Conservation (phyloP, 176 grass and related monocot genomes). For the Typha latifolia region DNA sequence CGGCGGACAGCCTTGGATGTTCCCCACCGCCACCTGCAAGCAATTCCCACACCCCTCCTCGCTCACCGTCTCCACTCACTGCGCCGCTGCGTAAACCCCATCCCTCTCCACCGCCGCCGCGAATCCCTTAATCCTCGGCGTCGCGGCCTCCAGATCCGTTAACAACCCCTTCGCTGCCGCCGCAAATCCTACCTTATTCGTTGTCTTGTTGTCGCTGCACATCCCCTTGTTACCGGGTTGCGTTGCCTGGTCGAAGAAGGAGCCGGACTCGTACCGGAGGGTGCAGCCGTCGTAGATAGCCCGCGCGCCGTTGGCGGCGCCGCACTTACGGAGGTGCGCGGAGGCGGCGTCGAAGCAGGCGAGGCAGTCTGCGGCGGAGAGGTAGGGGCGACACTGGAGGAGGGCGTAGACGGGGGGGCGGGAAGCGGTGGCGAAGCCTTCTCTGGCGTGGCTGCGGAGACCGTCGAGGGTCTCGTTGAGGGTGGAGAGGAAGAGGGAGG, state of each 20-base stretch:
- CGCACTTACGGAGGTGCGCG: constrained; percentile 33
- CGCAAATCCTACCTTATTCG: constrained; percentile 11
- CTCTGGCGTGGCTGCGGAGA: constrained; percentile 20
- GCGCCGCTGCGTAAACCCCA: constrained; percentile 51
- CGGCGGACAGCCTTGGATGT: constrained; percentile 53
- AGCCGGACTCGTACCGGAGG: constrained; percentile 58
- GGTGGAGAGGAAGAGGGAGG: constrained; percentile 32
- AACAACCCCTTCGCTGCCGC: constrained; percentile 29
- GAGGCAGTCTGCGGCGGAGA: constrained; percentile 36
- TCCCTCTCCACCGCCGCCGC: constrained; percentile 32
- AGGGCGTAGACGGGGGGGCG: constrained; percentile 42
- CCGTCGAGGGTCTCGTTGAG: constrained; percentile 38
- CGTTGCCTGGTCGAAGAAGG: constrained; percentile 61
- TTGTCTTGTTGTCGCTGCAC: constrained; percentile 32
- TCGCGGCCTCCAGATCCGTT: constrained; percentile 30
- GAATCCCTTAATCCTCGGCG: constrained; percentile 26
- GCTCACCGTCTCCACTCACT: constrained; percentile 61
- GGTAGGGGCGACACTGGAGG: constrained; percentile 66
- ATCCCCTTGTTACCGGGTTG: constrained; percentile 35
- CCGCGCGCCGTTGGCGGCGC: constrained; percentile 46
- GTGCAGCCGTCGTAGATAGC: constrained; percentile 70
- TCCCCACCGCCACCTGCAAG: constrained; percentile 35
- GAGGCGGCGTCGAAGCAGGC: constrained; percentile 49
- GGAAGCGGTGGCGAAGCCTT: constrained; percentile 40
- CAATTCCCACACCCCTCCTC: constrained; percentile 39